Evolutionary conservation across 495 filamentous ascomycete genomes (phyloP), one percentile per base, ranked within the genome.

Genomic region (Neurospora terricola): DNA sequence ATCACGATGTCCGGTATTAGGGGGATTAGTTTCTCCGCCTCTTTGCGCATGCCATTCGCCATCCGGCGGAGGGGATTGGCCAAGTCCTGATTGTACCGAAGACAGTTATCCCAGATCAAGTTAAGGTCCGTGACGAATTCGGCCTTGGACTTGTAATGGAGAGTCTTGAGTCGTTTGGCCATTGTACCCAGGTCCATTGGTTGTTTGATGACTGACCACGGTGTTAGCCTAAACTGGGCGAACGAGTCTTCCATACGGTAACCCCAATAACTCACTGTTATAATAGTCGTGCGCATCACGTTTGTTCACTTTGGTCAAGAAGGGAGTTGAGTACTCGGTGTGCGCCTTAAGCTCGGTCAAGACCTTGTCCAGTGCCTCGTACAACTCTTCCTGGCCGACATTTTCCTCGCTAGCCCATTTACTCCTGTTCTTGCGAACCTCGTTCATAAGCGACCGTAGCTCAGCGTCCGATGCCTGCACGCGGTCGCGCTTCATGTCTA

Each of bases 391-490:
- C 82, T 99, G 96, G 72, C 93, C 93, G 70, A 99, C 90, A 75
- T 95, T 94, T 71, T 99, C 96, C 80, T 98, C 96, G 81, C 90
- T 98, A 23, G 96, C 96, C 96, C 96, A 99, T 81, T 99, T 99
- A 80, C 95, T 97, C 75, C 96, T 86, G 78, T 97, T 97, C 78
- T 98, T 98, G 71, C 96, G 89, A 11, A 98, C 96, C 78, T 99
- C 96, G 77, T 94, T 96, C 88, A 99, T 95, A 73, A 99, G 83
- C 69, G 88, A 92, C 70, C 96, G 89, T 54, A 99, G 87, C 76
- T 99, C 95, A 11, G 93, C 91, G 81, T 99, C 96, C 4, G 93
- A 96, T 12, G 96, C 94, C 73, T 88, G 86, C 23, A 99, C 95
- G 83, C 91, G 88, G 54, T 93, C 90, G 71, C 96, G 90, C 82